Conservation (phyloP, 2,329 filamentous ascomycete genomes). For the Ambrosiella xylebori region DNA sequence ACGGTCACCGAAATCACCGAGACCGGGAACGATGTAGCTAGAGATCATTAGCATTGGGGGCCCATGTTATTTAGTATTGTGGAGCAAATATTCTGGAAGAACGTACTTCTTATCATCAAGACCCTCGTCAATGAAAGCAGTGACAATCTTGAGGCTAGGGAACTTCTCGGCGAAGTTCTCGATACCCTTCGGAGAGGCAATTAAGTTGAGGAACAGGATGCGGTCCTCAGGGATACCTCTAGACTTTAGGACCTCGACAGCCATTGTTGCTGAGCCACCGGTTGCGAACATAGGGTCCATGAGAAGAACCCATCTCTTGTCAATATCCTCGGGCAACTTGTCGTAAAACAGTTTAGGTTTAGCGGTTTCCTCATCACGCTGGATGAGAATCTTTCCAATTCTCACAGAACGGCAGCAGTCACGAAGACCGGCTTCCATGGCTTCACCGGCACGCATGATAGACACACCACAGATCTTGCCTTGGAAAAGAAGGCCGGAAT, state of each 20-base stretch:
- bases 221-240: conserved; percentile 87
- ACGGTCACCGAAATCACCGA: conserved; percentile 89
- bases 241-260: conserved; percentile 78
- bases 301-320: conserved; percentile 78
- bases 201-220: conserved; percentile 91
- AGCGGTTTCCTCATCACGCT: conserved; percentile 87
- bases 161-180: conserved; percentile 78
- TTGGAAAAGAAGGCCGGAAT: conserved; percentile 84
- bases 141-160: conserved; percentile 78
- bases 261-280: conserved; percentile 91
- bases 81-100: neutral
- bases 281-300: conserved; percentile 99
- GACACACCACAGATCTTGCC: conserved; percentile 97
- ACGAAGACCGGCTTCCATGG: conserved; percentile 92
- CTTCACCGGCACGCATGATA: conserved; percentile 95
- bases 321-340: conserved; percentile 88
- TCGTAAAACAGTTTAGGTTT: conserved; percentile 93
- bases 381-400: conserved; percentile 96
- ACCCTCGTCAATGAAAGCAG: conserved; percentile 86
- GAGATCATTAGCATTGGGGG: conserved; percentile 1
- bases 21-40: conserved; percentile 86
- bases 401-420: conserved; percentile 96
- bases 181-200: conserved; percentile 89
- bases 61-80: neutral
- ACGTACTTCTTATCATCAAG: conserved; percentile 91